Conservation (phyloP, 2,329 filamentous ascomycete species). For the Curvularia sp. region DNA sequence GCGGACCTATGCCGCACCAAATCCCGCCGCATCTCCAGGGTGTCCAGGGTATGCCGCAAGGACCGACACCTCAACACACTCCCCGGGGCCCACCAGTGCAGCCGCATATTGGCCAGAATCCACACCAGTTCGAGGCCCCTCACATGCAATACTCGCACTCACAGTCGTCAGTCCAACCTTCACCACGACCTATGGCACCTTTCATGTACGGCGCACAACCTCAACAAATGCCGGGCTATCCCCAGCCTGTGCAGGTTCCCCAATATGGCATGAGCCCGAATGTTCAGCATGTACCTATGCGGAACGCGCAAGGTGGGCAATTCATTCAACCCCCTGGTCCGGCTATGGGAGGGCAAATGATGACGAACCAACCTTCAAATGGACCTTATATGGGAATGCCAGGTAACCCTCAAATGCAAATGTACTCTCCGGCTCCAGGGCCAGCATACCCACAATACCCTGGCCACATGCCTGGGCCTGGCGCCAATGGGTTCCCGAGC, state of each 20-base stretch:
- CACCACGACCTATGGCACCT: conserved; percentile 76
- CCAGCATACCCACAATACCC: conserved; percentile 72
- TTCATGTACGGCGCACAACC: conserved; percentile 73
- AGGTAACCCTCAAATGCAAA: conserved; percentile 75
- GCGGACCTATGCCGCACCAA: conserved; percentile 79
- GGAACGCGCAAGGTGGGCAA: conserved; percentile 76
- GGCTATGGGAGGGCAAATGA: conserved; percentile 76
- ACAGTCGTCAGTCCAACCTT: conserved; percentile 79
- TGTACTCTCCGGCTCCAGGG: conserved; percentile 75
- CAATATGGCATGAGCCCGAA: conserved; percentile 73
- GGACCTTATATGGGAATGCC: conserved; percentile 74
- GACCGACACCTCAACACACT: conserved; percentile 76
- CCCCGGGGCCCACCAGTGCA: conserved; percentile 79
- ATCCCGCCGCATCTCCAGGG: conserved; percentile 82
- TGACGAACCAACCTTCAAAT: conserved; percentile 76
- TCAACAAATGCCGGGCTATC: conserved; percentile 57
- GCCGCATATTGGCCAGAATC: conserved; percentile 72
- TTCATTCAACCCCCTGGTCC: conserved; percentile 75
- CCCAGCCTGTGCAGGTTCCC: conserved; percentile 68
- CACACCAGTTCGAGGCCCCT: conserved; percentile 80
- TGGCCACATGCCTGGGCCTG: conserved; percentile 60
- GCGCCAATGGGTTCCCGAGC: conserved; percentile 83
- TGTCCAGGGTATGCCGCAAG: conserved; percentile 70
- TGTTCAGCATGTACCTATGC: conserved; percentile 73
- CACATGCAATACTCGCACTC: conserved; percentile 87